Percentiles rank a stretch among this genome's conserved stretches.
phyloP scores from a whole-genome alignment of 2,329 filamentous ascomycete genomes.

The Botrytis elliptica region DNA sequence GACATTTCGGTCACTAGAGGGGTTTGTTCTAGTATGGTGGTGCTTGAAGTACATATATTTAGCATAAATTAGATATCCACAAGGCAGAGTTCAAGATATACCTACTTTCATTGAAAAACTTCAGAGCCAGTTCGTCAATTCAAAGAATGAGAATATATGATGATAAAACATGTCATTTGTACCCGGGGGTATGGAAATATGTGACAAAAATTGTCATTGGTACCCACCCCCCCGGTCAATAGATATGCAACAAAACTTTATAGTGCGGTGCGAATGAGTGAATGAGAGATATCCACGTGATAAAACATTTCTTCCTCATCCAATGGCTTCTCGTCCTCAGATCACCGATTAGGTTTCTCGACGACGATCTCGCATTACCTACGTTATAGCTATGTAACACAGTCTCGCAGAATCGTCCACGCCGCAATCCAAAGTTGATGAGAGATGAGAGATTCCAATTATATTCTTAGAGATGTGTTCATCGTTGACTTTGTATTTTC shows the following conservation, averaged over 20 bases:
- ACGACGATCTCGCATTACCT: background rate
- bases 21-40: background rate
- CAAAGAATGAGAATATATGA: background rate
- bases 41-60: background rate
- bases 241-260: conserved; percentile 2
- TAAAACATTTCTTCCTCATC: background rate
- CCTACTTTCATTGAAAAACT: background rate
- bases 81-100: background rate
- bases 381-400: background rate
- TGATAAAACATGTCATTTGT: background rate
- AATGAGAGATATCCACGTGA: background rate
- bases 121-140: background rate
- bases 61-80: background rate
- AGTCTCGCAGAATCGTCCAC: background rate
- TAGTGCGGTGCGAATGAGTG: background rate
- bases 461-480: background rate
- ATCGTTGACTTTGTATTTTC: background rate
- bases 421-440: background rate
- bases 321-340: background rate
- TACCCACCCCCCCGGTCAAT: background rate
- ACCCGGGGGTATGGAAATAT: background rate
- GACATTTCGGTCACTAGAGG: background rate
- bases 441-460: background rate
- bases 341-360: background rate
- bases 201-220: background rate